Evolutionary conservation across 2,329 filamentous ascomycete species (phyloP).

Genomic region (Claviceps monticola): DNA sequence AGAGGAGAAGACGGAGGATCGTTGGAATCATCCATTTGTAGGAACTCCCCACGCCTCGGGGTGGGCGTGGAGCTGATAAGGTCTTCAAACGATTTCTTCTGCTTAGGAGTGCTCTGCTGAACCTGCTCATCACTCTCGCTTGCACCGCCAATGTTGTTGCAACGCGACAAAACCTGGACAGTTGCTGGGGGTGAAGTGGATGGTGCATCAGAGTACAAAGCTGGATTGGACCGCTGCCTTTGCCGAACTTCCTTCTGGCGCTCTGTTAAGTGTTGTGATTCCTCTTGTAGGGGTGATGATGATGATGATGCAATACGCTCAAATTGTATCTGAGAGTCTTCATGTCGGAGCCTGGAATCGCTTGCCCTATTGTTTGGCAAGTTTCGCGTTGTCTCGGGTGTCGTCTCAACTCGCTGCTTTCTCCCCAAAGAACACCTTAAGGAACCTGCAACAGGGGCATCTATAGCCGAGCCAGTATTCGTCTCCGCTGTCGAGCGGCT

Average conservation of each 20-base stretch:
- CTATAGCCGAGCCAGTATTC: constrained; percentile 8
- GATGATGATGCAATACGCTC: constrained; percentile 52
- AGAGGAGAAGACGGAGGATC: constrained; percentile 47
- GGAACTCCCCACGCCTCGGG: constrained; percentile 38
- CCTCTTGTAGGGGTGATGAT: constrained; percentile 34
- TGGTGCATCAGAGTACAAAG: constrained; percentile 54
- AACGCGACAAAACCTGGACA: constrained; percentile 9
- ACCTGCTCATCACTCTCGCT: constrained; percentile 10
- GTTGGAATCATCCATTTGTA: constrained; percentile 34
- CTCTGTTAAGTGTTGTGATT: constrained; percentile 66
- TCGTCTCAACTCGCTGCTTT: constrained; percentile 17
- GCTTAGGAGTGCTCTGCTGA: constrained; percentile 32
- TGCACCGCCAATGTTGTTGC: constrained; percentile 6
- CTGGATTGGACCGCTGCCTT: constrained; percentile 52
- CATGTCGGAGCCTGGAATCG: constrained; percentile 51
- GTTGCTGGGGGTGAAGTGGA: constrained; percentile 29
- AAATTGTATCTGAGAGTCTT: constrained; percentile 74
- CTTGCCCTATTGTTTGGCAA: constrained; percentile 15
- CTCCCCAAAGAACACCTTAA: constrained; percentile 12
- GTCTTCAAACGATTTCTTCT: constrained; percentile 30
- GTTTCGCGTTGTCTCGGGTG: constrained; percentile 12
- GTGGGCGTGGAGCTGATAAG: constrained; percentile 47
- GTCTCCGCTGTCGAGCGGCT: constrained; percentile 18
- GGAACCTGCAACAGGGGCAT: constrained; percentile 6
- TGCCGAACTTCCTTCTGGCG: constrained; percentile 66